phyloP scores from a whole-genome alignment of 352 stramenopile genomes.

The Phytopythium cucurbitacearum region DNA sequence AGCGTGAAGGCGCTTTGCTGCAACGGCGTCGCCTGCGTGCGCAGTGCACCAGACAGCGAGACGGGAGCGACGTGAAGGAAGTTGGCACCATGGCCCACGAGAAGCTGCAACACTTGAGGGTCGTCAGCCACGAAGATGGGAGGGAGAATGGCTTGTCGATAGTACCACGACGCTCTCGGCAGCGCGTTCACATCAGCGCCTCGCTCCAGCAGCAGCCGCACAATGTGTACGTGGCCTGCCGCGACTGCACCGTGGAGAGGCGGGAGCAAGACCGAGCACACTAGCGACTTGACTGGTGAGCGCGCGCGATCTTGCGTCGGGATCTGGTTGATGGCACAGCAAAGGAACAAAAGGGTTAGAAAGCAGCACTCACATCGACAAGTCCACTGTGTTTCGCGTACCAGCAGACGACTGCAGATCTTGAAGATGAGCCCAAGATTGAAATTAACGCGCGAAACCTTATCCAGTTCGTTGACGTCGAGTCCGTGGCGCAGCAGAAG shows the following conservation, averaged over 20 bases:
- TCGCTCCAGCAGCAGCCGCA: constrained; percentile 52
- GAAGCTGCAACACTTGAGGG: constrained; percentile 57
- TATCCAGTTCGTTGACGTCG: constrained; percentile 69
- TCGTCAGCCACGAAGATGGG: constrained; percentile 77
- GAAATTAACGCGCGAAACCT: constrained; percentile 76
- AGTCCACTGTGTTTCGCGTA: constrained; percentile 12
- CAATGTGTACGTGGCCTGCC: constrained; percentile 54
- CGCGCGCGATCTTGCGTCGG: constrained; percentile 55
- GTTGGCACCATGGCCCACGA: constrained; percentile 61
- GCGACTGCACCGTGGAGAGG: constrained; percentile 68
- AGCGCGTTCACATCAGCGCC: constrained; percentile 57
- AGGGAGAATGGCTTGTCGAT: constrained; percentile 44
- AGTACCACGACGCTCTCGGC: constrained; percentile 64
- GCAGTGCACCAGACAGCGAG: constrained; percentile 30
- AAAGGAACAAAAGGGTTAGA: background rate
- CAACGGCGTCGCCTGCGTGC: constrained; percentile 44
- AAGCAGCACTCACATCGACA: background rate
- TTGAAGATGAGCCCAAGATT: constrained; percentile 74
- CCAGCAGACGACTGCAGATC: constrained; percentile 50
- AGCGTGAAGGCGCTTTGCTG: constrained; percentile 67
- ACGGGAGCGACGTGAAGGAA: constrained; percentile 58
- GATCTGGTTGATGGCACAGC: constrained; percentile 19
- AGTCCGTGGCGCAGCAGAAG: constrained; percentile 49
- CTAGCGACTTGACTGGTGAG: constrained; percentile 36
- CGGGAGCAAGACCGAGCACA: constrained; percentile 64